phyloP scores from a whole-genome alignment of 2,329 filamentous ascomycete species.

The Stachybotrys chlorohalonatus region DNA sequence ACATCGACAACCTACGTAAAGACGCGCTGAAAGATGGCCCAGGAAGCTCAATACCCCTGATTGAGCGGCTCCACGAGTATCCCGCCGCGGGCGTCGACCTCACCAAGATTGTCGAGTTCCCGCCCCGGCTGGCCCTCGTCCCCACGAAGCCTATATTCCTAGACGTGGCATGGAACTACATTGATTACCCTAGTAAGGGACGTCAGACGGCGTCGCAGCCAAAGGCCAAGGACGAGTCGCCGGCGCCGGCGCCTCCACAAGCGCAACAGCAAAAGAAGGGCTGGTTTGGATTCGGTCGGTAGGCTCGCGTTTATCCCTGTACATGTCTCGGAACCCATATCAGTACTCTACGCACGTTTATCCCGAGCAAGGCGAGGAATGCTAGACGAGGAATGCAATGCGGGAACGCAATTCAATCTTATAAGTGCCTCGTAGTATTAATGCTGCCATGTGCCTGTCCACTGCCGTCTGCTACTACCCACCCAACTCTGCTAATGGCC shows the following conservation, averaged over 20 bases:
- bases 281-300: constrained; percentile 66
- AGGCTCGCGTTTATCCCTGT: background rate
- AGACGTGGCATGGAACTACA: constrained; percentile 96
- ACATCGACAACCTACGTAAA: constrained; percentile 60
- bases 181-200: constrained; percentile 70
- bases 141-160: constrained; percentile 94
- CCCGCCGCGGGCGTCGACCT: constrained; percentile 64
- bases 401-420: no score
- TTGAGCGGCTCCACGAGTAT: constrained; percentile 70
- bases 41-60: constrained; percentile 41
- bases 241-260: constrained; percentile 22
- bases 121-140: constrained; percentile 71
- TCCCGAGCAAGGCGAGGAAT: no score
- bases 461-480: background rate
- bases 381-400: no score
- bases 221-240: constrained; percentile 16
- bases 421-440: no score
- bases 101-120: constrained; percentile 75
- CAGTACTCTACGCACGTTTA: no score
- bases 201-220: constrained; percentile 17
- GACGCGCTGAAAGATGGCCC: constrained; percentile 12
- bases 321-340: no score
- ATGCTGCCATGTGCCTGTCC: no score
- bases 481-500: background rate
- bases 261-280: constrained; percentile 52